These are phyloP conservation scores for Sclerotinia subarctica DNA, from an alignment of 2,329 filamentous ascomycete species.

Conservation along the genomic window DNA sequence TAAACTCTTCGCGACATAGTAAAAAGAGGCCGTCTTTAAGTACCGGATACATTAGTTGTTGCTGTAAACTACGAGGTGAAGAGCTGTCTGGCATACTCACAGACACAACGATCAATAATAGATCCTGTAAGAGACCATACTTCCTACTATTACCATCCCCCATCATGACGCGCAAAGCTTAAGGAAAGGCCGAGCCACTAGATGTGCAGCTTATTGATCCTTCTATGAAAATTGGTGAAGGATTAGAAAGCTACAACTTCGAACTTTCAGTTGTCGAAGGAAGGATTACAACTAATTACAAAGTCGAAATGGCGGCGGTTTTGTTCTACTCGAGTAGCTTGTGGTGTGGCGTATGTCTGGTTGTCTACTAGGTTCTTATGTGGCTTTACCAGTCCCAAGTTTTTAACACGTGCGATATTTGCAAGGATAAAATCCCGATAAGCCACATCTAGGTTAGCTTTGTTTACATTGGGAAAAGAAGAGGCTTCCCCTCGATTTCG, in stretches of 20 bases:
- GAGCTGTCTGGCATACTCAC: slow-evolving; percentile 32
- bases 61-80: not conserved
- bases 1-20: slow-evolving; percentile 38
- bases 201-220: not conserved
- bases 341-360: slow-evolving; percentile 12
- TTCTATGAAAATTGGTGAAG: not conserved
- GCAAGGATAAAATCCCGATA: not conserved
- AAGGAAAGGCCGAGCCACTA: not conserved
- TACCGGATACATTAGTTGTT: not conserved
- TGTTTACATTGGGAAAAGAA: slow-evolving; percentile 13
- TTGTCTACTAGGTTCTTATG: not conserved
- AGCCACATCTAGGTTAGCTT: slow-evolving; percentile 3
- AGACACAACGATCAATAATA: slow-evolving; percentile 40
- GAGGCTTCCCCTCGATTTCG: slow-evolving; percentile 3
- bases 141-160: slow-evolving; percentile 36
- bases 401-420: not conserved
- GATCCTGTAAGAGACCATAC: slow-evolving; percentile 40
- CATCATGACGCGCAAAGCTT: slow-evolving; percentile 28
- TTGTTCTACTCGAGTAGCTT: not conserved
- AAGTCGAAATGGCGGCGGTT: slow-evolving; percentile 5
- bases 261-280: not conserved
- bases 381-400: not conserved
- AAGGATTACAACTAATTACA: not conserved
- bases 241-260: not conserved
- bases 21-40: slow-evolving; percentile 37